These are phyloP conservation scores for Senna tora DNA, from an alignment of 306 rosid species.

Conservation along the genomic window DNA sequence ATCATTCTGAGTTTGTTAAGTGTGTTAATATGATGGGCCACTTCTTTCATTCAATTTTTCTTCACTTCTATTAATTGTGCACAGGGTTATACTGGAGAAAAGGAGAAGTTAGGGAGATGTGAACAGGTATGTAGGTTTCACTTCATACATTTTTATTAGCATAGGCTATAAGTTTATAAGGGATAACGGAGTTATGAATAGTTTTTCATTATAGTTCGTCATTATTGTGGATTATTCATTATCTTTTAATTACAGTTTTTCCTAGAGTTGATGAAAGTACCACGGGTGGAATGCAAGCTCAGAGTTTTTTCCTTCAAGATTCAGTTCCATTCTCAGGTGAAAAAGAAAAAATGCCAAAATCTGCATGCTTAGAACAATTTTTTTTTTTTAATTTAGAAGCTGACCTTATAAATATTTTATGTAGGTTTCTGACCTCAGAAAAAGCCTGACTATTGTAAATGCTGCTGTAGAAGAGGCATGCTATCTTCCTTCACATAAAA, in stretches of 20 bases:
- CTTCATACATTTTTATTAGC: conserved; percentile 5
- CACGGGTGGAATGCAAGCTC: conserved; percentile 89
- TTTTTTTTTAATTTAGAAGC: conserved; percentile 35
- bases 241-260: conserved; percentile 65
- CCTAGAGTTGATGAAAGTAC: conserved; percentile 77
- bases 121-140: conserved; percentile 74
- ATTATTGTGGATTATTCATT: conserved; percentile 26
- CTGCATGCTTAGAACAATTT: conserved; percentile 14
- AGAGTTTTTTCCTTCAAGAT: conserved; percentile 86
- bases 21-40: conserved; percentile 15
- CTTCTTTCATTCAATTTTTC: conserved; percentile 36
- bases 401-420: conserved; percentile 34
- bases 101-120: conserved; percentile 87
- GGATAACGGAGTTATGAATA: not conserved
- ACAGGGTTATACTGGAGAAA: conserved; percentile 84
- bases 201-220: not conserved
- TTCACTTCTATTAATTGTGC: conserved; percentile 37
- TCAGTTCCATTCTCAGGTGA: conserved; percentile 84
- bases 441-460: conserved; percentile 68
- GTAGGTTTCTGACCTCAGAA: conserved; percentile 85
- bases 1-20: conserved; percentile 24
- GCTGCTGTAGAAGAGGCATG: conserved; percentile 84
- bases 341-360: conserved; percentile 11
- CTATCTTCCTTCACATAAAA: conserved; percentile 35
- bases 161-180: not conserved